A percentile compares a stretch with the other conserved stretches of the same genome.
Evolutionary conservation across 345 rosid genomes (phyloP).

Genomic region (Hypericum perforatum): DNA sequence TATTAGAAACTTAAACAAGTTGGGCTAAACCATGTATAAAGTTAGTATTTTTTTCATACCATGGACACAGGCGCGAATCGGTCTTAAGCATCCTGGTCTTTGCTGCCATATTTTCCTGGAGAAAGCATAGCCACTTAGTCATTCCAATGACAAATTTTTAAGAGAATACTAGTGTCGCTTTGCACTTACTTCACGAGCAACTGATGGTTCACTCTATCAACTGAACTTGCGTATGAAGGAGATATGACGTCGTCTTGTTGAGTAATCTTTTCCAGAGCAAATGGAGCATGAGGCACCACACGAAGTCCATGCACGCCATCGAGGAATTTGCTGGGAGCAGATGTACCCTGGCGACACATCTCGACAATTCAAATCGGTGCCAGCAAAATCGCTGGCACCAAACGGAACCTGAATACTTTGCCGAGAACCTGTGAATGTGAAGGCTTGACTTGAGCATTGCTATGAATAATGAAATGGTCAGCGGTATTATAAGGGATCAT

Average conservation of each 20-base stretch:
- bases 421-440: conserved; percentile 14
- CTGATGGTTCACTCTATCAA: conserved; percentile 37
- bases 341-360: conserved; percentile 43
- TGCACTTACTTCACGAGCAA: conserved; percentile 49
- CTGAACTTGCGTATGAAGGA: conserved; percentile 30
- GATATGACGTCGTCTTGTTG: conserved; percentile 36
- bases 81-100: conserved; percentile 85
- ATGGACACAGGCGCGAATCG: conserved; percentile 42
- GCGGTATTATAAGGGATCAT: too few species aligned
- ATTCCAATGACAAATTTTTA: neutral
- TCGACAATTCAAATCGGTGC: conserved; percentile 8
- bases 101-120: conserved; percentile 84
- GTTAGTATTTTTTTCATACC: conserved; percentile 31
- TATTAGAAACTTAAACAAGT: conserved; percentile 3
- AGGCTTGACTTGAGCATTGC: too few species aligned
- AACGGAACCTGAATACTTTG: conserved; percentile 5
- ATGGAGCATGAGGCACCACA: conserved; percentile 62
- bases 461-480: too few species aligned
- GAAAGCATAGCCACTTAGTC: conserved; percentile 10
- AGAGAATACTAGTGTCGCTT: neutral
- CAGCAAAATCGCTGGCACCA: too few species aligned
- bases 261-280: conserved; percentile 34
- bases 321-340: conserved; percentile 42
- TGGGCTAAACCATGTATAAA: neutral
- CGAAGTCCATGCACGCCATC: conserved; percentile 73